Evolutionary conservation across 129 eudicot genomes (phyloP).

Genomic region (Logfia minima): DNA sequence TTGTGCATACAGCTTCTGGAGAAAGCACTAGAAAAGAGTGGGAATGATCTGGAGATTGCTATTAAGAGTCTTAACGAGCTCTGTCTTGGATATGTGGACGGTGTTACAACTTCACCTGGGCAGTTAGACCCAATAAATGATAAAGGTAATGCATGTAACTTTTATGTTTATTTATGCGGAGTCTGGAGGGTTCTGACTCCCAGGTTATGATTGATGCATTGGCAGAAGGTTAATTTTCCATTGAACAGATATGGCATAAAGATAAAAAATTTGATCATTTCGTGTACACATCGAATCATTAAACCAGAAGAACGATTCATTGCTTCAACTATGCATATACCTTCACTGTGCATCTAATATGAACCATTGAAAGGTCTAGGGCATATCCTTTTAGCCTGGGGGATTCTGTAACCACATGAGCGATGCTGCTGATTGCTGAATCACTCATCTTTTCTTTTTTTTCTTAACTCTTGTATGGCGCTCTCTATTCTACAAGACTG

Average conservation of each 20-base stretch:
- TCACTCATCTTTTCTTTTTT: neutral
- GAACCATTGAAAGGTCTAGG: neutral
- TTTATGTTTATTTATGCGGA: neutral
- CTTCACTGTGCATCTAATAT: neutral
- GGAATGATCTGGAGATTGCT: conserved; percentile 65
- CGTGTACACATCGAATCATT: neutral
- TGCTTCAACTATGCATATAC: neutral
- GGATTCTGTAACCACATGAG: neutral
- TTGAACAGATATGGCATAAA: neutral
- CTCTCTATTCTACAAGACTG: neutral
- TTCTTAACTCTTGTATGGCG: no score
- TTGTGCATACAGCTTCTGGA: conserved; percentile 56
- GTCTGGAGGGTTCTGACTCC: neutral
- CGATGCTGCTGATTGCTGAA: neutral
- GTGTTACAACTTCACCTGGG: conserved; percentile 32
- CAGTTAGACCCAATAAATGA: conserved; percentile 35
- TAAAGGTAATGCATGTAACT: conserved; percentile 42
- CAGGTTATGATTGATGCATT: neutral
- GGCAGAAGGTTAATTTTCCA: neutral
- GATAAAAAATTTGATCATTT: neutral
- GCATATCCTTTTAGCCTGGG: neutral
- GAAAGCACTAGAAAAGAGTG: conserved; percentile 62
- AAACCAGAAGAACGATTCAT: neutral
- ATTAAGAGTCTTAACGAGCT: conserved; percentile 69
- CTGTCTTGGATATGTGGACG: conserved; percentile 51